phyloP scores from a whole-genome alignment of 129 eudicot species.

The Helianthus tuberosus region DNA sequence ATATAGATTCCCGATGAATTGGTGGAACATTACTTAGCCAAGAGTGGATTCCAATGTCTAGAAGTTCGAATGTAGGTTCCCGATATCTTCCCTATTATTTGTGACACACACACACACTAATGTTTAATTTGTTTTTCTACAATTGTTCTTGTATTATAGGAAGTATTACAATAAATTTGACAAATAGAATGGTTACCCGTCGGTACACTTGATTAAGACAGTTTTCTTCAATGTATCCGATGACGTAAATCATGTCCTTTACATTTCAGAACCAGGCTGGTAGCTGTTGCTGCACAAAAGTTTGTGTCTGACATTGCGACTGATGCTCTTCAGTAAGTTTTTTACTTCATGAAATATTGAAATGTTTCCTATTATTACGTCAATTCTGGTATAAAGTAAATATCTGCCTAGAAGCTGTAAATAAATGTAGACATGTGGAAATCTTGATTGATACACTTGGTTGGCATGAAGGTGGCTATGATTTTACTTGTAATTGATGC shows the following conservation, averaged over 20 bases:
- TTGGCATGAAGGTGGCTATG: no score
- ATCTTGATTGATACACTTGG: no score
- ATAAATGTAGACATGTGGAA: no score
- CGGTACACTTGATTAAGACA: no score
- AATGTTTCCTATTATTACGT: not conserved
- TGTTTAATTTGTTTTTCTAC: not conserved
- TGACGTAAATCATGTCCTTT: no score
- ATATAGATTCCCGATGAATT: conserved; percentile 85
- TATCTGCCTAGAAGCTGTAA: no score
- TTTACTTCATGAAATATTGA: conserved; percentile 7
- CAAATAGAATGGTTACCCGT: no score
- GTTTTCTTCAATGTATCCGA: no score
- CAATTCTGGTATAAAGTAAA: no score
- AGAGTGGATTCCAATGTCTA: conserved; percentile 94
- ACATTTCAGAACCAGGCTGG: conserved; percentile 67
- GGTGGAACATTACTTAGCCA: conserved; percentile 92
- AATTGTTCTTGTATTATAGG: no score
- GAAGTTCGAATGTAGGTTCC: conserved; percentile 87
- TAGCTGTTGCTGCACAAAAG: conserved; percentile 96
- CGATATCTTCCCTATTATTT: not conserved
- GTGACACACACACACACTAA: not conserved
- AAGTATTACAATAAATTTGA: no score
- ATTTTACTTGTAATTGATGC: no score
- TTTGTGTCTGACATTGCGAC: conserved; percentile 80
- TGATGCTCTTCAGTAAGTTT: conserved; percentile 86